phyloP scores from a whole-genome alignment of 2,329 filamentous ascomycete species.

The Pseudogymnoascus sp. region DNA sequence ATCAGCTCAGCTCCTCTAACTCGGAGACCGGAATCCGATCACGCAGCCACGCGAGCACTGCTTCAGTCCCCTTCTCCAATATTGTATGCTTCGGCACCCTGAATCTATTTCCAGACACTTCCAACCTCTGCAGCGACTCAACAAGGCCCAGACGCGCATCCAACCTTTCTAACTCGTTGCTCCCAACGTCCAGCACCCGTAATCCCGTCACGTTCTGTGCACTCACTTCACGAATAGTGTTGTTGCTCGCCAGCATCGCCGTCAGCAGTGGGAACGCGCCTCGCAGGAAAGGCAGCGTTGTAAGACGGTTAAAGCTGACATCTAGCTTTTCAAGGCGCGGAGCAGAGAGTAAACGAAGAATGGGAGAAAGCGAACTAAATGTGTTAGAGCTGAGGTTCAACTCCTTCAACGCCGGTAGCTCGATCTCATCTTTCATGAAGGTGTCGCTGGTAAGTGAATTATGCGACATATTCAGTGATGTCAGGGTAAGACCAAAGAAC shows the following conservation, averaged over 20 bases:
- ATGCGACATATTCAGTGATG: slow-evolving; percentile 64
- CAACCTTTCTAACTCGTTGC: slow-evolving; percentile 78
- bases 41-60: slow-evolving; percentile 71
- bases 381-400: slow-evolving; percentile 70
- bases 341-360: slow-evolving; percentile 62
- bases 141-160: slow-evolving; percentile 76
- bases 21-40: slow-evolving; percentile 60
- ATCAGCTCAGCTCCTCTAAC: background rate
- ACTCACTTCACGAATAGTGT: slow-evolving; percentile 66
- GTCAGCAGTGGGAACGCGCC: slow-evolving; percentile 62
- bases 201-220: slow-evolving; percentile 69
- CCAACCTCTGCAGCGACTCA: slow-evolving; percentile 55
- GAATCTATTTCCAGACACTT: slow-evolving; percentile 81
- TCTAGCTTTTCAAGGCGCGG: slow-evolving; percentile 71
- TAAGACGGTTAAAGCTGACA: slow-evolving; percentile 74
- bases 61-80: slow-evolving; percentile 79
- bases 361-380: slow-evolving; percentile 60
- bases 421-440: slow-evolving; percentile 59
- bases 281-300: slow-evolving; percentile 59
- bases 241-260: slow-evolving; percentile 69
- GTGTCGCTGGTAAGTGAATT: slow-evolving; percentile 61
- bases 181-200: slow-evolving; percentile 68
- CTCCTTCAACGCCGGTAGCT: slow-evolving; percentile 67
- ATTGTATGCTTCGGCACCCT: slow-evolving; percentile 78
- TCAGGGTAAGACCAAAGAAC: slow-evolving; percentile 64